Evolutionary conservation across 805 yeast species (phyloP).

Genomic region (Yamadazyma phyllophila): DNA sequence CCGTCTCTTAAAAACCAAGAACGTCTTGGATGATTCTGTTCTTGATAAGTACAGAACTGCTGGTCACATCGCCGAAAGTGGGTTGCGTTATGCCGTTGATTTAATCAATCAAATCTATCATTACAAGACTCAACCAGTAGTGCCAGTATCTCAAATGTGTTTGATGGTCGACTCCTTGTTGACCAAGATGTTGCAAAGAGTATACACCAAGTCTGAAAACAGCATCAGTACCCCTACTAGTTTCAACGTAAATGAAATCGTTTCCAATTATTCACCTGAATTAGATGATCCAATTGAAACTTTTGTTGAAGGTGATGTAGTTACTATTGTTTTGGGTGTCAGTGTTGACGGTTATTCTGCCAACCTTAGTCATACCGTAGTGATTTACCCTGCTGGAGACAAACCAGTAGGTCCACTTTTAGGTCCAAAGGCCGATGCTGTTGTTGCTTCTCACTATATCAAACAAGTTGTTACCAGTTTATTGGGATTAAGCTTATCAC

Average conservation of each 20-base stretch:
- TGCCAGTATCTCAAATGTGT: conserved; percentile 70
- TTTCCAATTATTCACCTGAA: conserved; percentile 84
- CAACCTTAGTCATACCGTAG: conserved; percentile 80
- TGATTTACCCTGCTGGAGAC: conserved; percentile 68
- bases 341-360: conserved; percentile 96
- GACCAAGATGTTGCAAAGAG: conserved; percentile 53
- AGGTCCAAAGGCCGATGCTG: conserved; percentile 85
- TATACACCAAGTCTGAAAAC: conserved; percentile 70
- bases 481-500: conserved; percentile 68
- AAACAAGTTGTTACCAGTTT: conserved; percentile 79
- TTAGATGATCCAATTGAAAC: conserved; percentile 54
- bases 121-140: conserved; percentile 39
- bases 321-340: conserved; percentile 81
- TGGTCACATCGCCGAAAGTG: conserved; percentile 85
- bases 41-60: conserved; percentile 84
- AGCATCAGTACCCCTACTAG: conserved; percentile 93
- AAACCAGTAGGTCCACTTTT: conserved; percentile 75
- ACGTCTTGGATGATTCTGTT: conserved; percentile 58
- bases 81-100: conserved; percentile 60
- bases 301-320: conserved; percentile 76
- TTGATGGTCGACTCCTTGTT: conserved; percentile 77
- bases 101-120: conserved; percentile 77
- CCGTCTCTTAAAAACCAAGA: conserved; percentile 67
- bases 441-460: conserved; percentile 87
- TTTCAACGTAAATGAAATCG: conserved; percentile 77